Base-by-base conservation (phyloP, 2,329 filamentous ascomycete species). In the Hypocreales sp. region DNA sequence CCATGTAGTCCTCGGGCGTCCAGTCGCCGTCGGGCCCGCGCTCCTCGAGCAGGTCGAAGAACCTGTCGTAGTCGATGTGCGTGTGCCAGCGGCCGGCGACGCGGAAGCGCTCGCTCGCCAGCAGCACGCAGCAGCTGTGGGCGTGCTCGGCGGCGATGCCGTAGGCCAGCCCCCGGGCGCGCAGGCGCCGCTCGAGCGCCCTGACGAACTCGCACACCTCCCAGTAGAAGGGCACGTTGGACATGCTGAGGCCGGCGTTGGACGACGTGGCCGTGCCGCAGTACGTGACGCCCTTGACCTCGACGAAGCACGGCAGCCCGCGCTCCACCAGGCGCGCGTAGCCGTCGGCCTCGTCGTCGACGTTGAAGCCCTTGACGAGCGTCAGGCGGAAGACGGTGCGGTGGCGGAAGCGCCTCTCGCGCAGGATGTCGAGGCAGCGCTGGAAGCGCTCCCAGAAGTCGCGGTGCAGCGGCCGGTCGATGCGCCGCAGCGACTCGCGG, bases 361-460 rank as follows among this genome's bases (percentile, higher is more conserved):
- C 73, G 48, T 98, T 95, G 67, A 98, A 95, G 4, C 86, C 87
- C 58, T 95, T 95, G 47, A 95, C 90, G 3, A 98, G 73, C 0
- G 87, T 95, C 4, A 95, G 67, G 2, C 90, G 75, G 62, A 92
- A 95, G 4, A 95, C 90, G 5, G 90, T 95, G 29, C 87, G 76
- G 48, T 94, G 87, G 29, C 75, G 67, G 58, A 81, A 78, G 22
- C 87, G 72, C 53, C 81, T 79, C 49, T 80, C 78, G 11, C 80
- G 72, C 14, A 95, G 59, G 35, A 98, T 93, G 33, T 92, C 83
- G 19, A 95, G 67, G 46, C 90, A 95, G 18, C 78, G 67, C 46
- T 81, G 74, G 66, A 95, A 94, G 5, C 90, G 75, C 55, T 94
- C 86, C 90, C 87, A 95, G 55, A 92, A 98, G 55, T 95, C 87